Evolutionary conservation across 495 filamentous ascomycete genomes (phyloP), one percentile per base, ranked within the genome.

Genomic region (Penicillium fimorum): DNA sequence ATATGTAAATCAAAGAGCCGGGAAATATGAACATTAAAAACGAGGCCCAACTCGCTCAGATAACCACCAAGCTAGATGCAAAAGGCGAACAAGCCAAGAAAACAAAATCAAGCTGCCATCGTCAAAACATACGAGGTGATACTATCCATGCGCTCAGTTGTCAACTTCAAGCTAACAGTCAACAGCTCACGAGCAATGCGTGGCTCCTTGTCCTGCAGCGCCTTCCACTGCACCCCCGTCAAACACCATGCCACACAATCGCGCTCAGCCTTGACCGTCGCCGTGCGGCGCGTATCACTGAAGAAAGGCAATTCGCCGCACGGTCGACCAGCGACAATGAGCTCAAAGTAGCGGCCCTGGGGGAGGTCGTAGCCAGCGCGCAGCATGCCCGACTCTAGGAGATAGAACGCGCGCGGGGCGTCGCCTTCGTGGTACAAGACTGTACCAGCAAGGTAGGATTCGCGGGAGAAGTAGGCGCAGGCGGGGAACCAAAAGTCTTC

Each of bases 261-360:
- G 46, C 86, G 84, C 64, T 97, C 92, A 0, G 88, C 87, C 52
- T 84, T 78, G 24, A 96, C 91, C 2, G 90, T 96, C 17, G 90
- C 90, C 6, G 91, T 97, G 37, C 94, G 81, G 27, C 83, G 80
- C 0, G 92, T 96, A 63, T 91, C 88, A 15, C 86, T 88, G 72
- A 98, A 98, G 76, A 98, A 98, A 0, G 94, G 94, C 50, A 97
- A 72, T 72, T 98, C 94, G 25, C 94, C 94, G 65, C 93, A 97
- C 10, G 94, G 96, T 24, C 93, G 92, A 22, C 94, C 94, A 8
- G 91, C 91, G 3, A 97, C 89, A 41, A 98, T 96, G 58, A 90
- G 87, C 67, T 98, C 94, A 46, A 85, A 92, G 62, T 91, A 89
- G 59, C 82, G 81, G 5, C 95, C 94, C 68, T 97, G 94, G 1